phyloP scores from a whole-genome alignment of 1,139 yeast genomes.

The Tardiomyces depauwii region DNA sequence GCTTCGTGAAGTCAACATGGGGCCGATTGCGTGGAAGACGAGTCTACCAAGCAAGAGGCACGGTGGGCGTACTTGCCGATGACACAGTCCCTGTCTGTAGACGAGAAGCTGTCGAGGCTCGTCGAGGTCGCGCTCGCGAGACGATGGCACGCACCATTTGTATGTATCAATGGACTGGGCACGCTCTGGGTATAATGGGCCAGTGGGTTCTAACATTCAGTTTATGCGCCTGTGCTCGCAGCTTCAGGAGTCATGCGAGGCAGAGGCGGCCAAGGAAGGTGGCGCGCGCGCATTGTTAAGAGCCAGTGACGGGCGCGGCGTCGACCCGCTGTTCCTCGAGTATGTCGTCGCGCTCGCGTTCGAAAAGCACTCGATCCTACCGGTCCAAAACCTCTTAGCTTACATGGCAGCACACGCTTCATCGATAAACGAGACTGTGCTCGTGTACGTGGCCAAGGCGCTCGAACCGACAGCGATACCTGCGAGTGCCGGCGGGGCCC shows the following conservation, averaged over 20 bases:
- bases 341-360: conserved; percentile 19
- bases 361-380: conserved; percentile 19
- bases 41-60: too few species aligned
- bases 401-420: conserved; percentile 6
- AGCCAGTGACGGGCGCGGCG: conserved; percentile 5
- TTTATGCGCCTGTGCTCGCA: conserved; percentile 17
- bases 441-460: neutral
- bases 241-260: conserved; percentile 19
- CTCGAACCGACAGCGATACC: neutral
- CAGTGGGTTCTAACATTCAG: too few species aligned
- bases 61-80: neutral
- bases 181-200: too few species aligned
- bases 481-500: neutral
- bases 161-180: neutral
- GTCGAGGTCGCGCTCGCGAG: neutral
- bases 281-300: conserved; percentile 6
- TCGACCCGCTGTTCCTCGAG: conserved; percentile 23
- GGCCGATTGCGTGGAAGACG: too few species aligned
- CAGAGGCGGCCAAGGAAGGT: conserved; percentile 2
- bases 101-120: neutral
- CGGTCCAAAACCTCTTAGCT: conserved; percentile 4
- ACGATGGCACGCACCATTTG: neutral
- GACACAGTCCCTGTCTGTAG: neutral
- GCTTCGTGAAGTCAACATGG: too few species aligned
- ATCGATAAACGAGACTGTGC: neutral